These are phyloP conservation scores for Drechslerella dactyloides DNA, from an alignment of 2,329 filamentous ascomycete species.

Conservation along the genomic window DNA sequence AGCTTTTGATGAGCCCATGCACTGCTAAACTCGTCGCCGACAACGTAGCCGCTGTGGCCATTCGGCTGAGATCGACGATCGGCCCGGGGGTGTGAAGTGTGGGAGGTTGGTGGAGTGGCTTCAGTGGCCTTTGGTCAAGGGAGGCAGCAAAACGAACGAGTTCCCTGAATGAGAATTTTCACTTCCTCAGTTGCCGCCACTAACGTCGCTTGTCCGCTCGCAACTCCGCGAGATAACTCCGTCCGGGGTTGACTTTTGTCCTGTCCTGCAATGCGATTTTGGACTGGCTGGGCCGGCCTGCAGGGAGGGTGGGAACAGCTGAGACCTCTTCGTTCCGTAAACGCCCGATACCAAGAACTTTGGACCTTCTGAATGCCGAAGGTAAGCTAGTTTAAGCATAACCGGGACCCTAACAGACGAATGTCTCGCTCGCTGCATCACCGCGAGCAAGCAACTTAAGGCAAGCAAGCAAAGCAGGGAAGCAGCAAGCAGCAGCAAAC, in stretches of 20 bases:
- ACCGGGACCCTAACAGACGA: slow-evolving; percentile 10
- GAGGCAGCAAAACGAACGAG: not conserved
- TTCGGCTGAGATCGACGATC: not conserved
- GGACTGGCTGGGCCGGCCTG: too few species aligned
- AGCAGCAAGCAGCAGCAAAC: slow-evolving; percentile 16
- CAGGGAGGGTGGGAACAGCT: slow-evolving; percentile 10
- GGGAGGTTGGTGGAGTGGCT: not conserved
- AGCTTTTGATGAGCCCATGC: not conserved
- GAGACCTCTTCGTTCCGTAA: slow-evolving; percentile 47
- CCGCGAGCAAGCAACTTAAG: too few species aligned
- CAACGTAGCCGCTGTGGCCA: not conserved
- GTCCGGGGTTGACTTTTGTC: slow-evolving; percentile 37
- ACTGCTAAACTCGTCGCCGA: not conserved
- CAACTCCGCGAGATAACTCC: slow-evolving; percentile 48
- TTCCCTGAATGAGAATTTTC: slow-evolving; percentile 41
- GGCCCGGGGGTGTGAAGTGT: not conserved
- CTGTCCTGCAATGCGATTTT: too few species aligned
- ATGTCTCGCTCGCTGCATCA: slow-evolving; percentile 30
- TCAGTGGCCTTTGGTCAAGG: not conserved
- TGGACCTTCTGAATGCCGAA: slow-evolving; percentile 49
- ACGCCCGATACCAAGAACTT: slow-evolving; percentile 50
- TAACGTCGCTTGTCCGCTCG: not conserved
- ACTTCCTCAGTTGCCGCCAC: slow-evolving; percentile 19
- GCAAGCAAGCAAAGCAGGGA: too few species aligned
- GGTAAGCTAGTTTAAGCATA: slow-evolving; percentile 37